Conservation (phyloP, 768 basidiomycete genomes). For the Agaricus subrufescens region DNA sequence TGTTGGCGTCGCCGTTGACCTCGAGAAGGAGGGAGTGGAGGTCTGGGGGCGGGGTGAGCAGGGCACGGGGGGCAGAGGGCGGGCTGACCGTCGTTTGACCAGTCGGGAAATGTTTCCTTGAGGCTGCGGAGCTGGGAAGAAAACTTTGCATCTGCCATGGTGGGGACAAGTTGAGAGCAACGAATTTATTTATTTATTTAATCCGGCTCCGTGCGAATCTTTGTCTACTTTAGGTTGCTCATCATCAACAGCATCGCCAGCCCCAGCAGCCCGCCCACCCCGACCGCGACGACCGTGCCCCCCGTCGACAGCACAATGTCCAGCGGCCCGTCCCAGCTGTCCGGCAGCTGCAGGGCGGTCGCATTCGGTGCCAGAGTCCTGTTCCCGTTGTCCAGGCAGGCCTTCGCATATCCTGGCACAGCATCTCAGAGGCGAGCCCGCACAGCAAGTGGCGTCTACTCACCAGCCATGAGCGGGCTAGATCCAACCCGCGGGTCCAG, state of each 20-base stretch:
- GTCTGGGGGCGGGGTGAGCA: constrained; percentile 33
- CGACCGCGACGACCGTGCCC: constrained; percentile 41
- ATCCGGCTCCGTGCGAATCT: constrained; percentile 20
- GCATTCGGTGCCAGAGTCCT: constrained; percentile 32
- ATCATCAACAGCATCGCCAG: constrained; percentile 44
- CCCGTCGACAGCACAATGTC: constrained; percentile 39
- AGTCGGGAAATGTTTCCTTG: constrained; percentile 66
- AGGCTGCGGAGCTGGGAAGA: constrained; percentile 50
- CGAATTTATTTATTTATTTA: too few species aligned
- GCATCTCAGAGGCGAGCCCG: constrained; percentile 8
- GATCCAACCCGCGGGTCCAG: constrained; percentile 57
- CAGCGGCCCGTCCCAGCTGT: constrained; percentile 58
- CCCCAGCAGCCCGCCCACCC: constrained; percentile 42
- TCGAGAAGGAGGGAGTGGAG: constrained; percentile 66
- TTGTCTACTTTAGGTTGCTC: constrained; percentile 41
- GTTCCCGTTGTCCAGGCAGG: constrained; percentile 36
- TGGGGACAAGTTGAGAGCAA: too few species aligned
- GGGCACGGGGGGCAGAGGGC: constrained; percentile 12
- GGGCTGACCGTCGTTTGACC: constrained; percentile 61
- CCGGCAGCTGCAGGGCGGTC: constrained; percentile 40
- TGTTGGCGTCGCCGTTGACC: constrained; percentile 60
- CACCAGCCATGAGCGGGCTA: constrained; percentile 53
- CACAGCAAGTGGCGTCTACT: constrained; percentile 12
- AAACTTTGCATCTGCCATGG: neutral
- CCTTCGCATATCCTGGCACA: constrained; percentile 46